Evolutionary conservation across 1,284 basidiomycete species (phyloP), one percentile per base, ranked within the genome.

Genomic region (Heterobasidion occidentale): DNA sequence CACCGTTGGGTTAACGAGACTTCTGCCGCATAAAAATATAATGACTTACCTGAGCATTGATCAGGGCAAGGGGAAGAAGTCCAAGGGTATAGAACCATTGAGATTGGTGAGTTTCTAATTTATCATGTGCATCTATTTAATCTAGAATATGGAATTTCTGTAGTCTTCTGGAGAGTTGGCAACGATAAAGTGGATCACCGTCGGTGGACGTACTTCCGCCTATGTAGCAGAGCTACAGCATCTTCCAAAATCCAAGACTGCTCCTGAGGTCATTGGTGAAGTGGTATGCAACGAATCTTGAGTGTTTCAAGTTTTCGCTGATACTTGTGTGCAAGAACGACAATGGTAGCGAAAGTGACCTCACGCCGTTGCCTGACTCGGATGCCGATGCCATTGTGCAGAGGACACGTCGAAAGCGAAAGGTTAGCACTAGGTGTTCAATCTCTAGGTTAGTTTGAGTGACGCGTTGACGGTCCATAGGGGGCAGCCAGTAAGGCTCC

Each of bases 121-220:
- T 19, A 53, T 20, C 47, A 17, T 1, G 46, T 2, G 17, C 33
- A 6, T 71, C 20, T 51, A 52, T n/a, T 49, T 15, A 20, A 42
- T 9, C 36, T 36, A 35, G 20, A 0, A 36, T 53, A 51, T 36
- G 12, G 9, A 15, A 27, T n/a, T 36, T 20, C 45, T 44, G 9
- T 47, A 92, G 89, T 83, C 85, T 0, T 80, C 84, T 57, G 92
- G 90, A 1, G 69, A 77, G 52, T 78, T 77, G 2, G 90, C 88
- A 0, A 88, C 85, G 2, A 84, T 94, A 59, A 83, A 81, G 60
- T 93, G 86, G 77, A 67, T 90, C 53, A 90, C 86, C 1, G 87
- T 94, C 9, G 89, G 88, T 4, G 91, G 92, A 1, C 75, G 91
- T 14, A 93, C 92, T 0, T 88, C 87, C 1, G 90, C 90, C 3